Percentiles rank a stretch among this genome's conserved stretches.
Evolutionary conservation across 2,329 filamentous ascomycete genomes (phyloP).

Genomic region (Mycosphaerella sp.): DNA sequence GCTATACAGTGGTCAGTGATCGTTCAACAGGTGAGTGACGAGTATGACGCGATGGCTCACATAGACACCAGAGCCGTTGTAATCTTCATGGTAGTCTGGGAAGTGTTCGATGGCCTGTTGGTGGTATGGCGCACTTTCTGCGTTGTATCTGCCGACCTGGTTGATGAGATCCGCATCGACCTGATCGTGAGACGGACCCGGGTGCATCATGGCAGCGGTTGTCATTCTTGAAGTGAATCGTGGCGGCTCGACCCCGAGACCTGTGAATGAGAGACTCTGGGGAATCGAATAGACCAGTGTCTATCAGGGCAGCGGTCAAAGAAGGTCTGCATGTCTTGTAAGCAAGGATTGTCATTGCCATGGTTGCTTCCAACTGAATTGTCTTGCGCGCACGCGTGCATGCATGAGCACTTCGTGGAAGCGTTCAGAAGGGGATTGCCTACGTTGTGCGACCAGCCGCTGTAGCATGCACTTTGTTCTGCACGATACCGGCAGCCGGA

Average conservation of each 20-base stretch:
- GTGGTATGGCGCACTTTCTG: conserved; percentile 24
- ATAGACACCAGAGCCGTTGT: conserved; percentile 30
- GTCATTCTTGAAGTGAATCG: conserved; percentile 22
- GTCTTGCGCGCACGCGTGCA: conserved; percentile 24
- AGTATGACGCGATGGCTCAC: conserved; percentile 20
- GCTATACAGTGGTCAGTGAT: conserved; percentile 21
- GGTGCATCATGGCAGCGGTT: conserved; percentile 24
- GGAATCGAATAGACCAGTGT: conserved; percentile 13
- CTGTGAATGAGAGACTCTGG: conserved; percentile 15
- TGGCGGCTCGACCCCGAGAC: conserved; percentile 19
- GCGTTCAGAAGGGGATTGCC: conserved; percentile 13
- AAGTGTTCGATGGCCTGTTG: conserved; percentile 31
- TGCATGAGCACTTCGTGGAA: conserved; percentile 22
- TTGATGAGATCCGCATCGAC: conserved; percentile 34
- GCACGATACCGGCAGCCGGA: conserved; percentile 15
- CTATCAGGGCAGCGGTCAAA: conserved; percentile 14
- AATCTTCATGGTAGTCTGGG: conserved; percentile 29
- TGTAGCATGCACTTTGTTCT: conserved; percentile 27
- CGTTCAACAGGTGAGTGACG: neutral
- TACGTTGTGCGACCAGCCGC: conserved; percentile 31
- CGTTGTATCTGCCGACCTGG: conserved; percentile 41
- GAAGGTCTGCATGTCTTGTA: conserved; percentile 32
- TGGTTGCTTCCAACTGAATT: conserved; percentile 25
- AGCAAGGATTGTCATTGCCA: conserved; percentile 27
- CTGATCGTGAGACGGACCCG: conserved; percentile 20